phyloP scores from a whole-genome alignment of 495 filamentous ascomycete species.

The Clavariopsis aquatica region DNA sequence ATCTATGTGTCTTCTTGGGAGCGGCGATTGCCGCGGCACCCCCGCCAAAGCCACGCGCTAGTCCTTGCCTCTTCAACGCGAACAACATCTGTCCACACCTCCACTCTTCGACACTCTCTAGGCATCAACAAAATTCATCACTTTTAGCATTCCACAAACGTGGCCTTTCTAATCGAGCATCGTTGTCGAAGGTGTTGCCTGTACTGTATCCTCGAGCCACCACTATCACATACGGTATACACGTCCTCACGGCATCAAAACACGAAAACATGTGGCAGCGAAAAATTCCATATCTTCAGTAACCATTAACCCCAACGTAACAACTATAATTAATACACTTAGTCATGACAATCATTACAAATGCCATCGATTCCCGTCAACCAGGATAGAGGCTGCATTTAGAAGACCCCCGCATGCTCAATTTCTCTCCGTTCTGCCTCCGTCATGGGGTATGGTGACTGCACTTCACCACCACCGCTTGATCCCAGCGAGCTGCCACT shows the following conservation, averaged over 20 bases:
- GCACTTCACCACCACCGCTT: conserved; percentile 18
- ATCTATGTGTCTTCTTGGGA: conserved; percentile 24
- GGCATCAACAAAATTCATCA: neutral
- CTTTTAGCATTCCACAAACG: neutral
- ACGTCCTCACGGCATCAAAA: neutral
- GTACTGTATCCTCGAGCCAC: neutral
- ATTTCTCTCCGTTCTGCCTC: conserved; percentile 33
- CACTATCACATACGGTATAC: neutral
- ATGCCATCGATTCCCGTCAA: neutral
- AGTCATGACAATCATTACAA: conserved; percentile 21
- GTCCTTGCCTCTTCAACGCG: neutral
- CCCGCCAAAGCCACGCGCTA: conserved; percentile 3
- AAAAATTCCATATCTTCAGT: conserved; percentile 3
- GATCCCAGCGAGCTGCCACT: conserved; percentile 31
- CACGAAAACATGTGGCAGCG: neutral
- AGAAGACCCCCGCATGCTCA: conserved; percentile 25
- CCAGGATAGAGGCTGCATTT: neutral
- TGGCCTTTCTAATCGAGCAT: neutral
- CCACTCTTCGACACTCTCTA: neutral
- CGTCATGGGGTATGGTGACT: conserved; percentile 31
- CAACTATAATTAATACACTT: conserved; percentile 15
- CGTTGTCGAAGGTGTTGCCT: neutral
- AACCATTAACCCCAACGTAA: neutral
- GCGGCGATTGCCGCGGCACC: conserved; percentile 23
- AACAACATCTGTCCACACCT: neutral